phyloP scores from a whole-genome alignment of 805 yeast genomes.

The Kodamaea kaohsiungensis region DNA sequence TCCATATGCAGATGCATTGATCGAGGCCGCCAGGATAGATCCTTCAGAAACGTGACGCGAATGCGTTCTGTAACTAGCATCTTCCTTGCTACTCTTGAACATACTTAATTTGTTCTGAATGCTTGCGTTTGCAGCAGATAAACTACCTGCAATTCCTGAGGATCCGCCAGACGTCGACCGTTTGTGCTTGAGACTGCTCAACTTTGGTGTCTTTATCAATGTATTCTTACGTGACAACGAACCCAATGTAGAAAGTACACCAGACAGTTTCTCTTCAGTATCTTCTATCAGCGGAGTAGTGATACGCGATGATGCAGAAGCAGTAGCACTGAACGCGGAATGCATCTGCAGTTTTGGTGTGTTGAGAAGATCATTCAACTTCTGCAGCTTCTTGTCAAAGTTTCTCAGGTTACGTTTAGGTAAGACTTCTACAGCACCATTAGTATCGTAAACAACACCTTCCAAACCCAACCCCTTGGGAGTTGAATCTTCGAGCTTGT shows the following conservation, averaged over 20 bases:
- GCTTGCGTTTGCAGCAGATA: constrained; percentile 15
- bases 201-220: constrained; percentile 30
- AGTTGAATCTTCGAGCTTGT: constrained; percentile 4
- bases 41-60: constrained; percentile 43
- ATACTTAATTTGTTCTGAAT: constrained; percentile 31
- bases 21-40: constrained; percentile 20
- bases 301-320: constrained; percentile 1
- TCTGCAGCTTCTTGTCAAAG: constrained; percentile 1
- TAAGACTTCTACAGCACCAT: constrained; percentile 1
- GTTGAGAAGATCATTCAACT: constrained; percentile 2
- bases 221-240: constrained; percentile 28
- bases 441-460: constrained; percentile 29
- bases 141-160: neutral
- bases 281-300: constrained; percentile 35
- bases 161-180: constrained; percentile 40
- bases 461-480: constrained; percentile 40
- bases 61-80: constrained; percentile 26
- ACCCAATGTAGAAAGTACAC: constrained; percentile 1
- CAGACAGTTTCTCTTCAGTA: constrained; percentile 1
- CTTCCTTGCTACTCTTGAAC: constrained; percentile 29
- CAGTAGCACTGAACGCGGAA: neutral
- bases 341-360: neutral
- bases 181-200: constrained; percentile 39
- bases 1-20: constrained; percentile 28
- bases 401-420: constrained; percentile 2